Conservation (phyloP, 768 basidiomycete genomes). For the Trametes villosa region DNA sequence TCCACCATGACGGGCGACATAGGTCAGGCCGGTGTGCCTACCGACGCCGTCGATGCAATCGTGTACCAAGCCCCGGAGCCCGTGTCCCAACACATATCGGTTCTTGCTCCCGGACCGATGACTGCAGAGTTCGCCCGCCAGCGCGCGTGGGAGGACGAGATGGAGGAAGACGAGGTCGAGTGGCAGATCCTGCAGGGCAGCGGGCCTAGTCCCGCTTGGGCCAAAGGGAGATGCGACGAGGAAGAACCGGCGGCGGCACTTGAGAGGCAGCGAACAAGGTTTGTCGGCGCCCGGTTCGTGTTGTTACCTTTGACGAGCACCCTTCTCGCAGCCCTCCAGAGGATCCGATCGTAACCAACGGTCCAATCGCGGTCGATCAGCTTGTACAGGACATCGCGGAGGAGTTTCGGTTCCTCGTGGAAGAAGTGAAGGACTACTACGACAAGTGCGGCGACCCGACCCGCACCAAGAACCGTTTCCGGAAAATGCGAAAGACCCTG, state of each 20-base stretch:
- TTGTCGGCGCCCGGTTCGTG: conserved; percentile 23
- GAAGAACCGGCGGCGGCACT: conserved; percentile 32
- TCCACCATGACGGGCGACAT: conserved; percentile 20
- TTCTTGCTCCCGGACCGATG: conserved; percentile 24
- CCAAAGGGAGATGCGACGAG: conserved; percentile 54
- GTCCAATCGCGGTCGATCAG: conserved; percentile 68
- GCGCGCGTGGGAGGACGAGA: conserved; percentile 66
- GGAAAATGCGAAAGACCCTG: conserved; percentile 61
- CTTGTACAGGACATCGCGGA: conserved; percentile 67
- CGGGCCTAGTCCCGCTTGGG: conserved; percentile 67
- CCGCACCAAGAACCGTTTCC: conserved; percentile 65
- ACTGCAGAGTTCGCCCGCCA: conserved; percentile 41
- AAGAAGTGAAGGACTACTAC: conserved; percentile 81
- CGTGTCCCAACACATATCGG: conserved; percentile 20
- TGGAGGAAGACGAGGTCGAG: conserved; percentile 64
- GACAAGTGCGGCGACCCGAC: conserved; percentile 74
- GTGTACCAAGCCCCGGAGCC: conserved; percentile 18
- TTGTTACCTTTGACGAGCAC: neutral
- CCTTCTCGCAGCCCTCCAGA: conserved; percentile 12
- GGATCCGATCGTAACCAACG: conserved; percentile 2
- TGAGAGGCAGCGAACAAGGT: conserved; percentile 53
- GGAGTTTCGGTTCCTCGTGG: conserved; percentile 70
- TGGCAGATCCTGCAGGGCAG: conserved; percentile 72
- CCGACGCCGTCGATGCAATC: conserved; percentile 13
- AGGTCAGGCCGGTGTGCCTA: conserved; percentile 10